Conservation (phyloP, 2,329 filamentous ascomycete genomes). For the Fusarium sacchari region DNA sequence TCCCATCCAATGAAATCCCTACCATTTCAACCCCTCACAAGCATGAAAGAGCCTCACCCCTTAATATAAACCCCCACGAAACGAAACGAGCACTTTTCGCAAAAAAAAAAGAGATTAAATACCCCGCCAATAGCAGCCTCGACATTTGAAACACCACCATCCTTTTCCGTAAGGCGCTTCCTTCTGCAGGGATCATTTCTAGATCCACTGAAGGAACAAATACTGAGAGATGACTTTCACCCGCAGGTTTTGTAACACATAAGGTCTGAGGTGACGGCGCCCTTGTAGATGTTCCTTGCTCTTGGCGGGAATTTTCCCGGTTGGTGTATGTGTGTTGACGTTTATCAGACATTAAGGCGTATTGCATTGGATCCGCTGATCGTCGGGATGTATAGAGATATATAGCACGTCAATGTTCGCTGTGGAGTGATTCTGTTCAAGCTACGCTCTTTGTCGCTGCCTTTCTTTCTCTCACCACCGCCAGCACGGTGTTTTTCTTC, state of each 20-base stretch:
- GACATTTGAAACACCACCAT: slow-evolving; percentile 29
- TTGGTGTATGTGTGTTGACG: neutral
- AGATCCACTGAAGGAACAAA: neutral
- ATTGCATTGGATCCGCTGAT: neutral
- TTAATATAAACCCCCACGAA: slow-evolving; percentile 23
- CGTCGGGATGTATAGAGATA: neutral
- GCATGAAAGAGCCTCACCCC: slow-evolving; percentile 3
- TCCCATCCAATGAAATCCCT: neutral
- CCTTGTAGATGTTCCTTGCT: neutral
- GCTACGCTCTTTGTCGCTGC: slow-evolving; percentile 14
- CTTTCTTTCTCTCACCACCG: slow-evolving; percentile 24
- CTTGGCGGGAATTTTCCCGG: neutral
- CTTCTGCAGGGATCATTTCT: neutral
- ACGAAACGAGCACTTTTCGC: slow-evolving; percentile 19
- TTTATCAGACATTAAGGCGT: slow-evolving; percentile 30
- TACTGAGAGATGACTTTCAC: neutral
- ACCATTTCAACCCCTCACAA: neutral
- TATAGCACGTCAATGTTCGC: neutral
- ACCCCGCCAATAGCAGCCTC: slow-evolving; percentile 26
- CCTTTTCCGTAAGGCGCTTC: slow-evolving; percentile 25
- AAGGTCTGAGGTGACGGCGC: neutral
- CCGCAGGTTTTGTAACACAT: slow-evolving; percentile 12
- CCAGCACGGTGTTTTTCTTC: slow-evolving; percentile 19
- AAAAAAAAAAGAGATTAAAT: neutral
- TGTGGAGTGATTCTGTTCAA: neutral